A percentile compares a stretch with the other conserved stretches of the same genome.
These are phyloP conservation scores for Trifolium subterraneum DNA, from an alignment of 306 rosid species.

Conservation along the genomic window DNA sequence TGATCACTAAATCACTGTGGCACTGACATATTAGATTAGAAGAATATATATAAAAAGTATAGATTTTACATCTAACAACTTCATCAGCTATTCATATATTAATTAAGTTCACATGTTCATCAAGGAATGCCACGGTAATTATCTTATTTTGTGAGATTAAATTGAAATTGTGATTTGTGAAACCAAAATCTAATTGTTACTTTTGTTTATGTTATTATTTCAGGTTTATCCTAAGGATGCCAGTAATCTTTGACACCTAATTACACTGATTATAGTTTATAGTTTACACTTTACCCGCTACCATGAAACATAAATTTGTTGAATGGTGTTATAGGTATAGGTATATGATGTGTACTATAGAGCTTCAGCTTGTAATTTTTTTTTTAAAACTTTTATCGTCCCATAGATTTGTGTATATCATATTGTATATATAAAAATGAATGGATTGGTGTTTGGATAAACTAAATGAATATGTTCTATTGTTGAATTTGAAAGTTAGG, in stretches of 20 bases:
- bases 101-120: slow-evolving; percentile 15
- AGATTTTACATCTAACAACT: slow-evolving; percentile 39
- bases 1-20: slow-evolving; percentile 27
- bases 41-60: slow-evolving; percentile 27
- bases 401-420: slow-evolving; percentile 22
- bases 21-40: slow-evolving; percentile 12
- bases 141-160: neutral
- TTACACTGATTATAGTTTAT: neutral
- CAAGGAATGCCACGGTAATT: slow-evolving; percentile 47
- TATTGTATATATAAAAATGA: slow-evolving; percentile 35
- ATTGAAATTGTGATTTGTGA: slow-evolving; percentile 10
- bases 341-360: neutral
- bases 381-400: slow-evolving; percentile 8
- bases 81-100: slow-evolving; percentile 31
- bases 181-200: slow-evolving; percentile 5
- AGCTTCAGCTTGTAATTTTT: slow-evolving; percentile 26
- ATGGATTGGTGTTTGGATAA: neutral
- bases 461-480: no score
- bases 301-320: slow-evolving; percentile 48
- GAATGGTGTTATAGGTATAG: slow-evolving; percentile 44
- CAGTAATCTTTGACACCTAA: slow-evolving; percentile 39
- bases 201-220: neutral
- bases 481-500: no score
- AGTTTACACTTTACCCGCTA: slow-evolving; percentile 29
- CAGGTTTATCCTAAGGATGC: slow-evolving; percentile 52